Conservation (phyloP, 306 rosid genomes). For the Cucumis hystrix region DNA sequence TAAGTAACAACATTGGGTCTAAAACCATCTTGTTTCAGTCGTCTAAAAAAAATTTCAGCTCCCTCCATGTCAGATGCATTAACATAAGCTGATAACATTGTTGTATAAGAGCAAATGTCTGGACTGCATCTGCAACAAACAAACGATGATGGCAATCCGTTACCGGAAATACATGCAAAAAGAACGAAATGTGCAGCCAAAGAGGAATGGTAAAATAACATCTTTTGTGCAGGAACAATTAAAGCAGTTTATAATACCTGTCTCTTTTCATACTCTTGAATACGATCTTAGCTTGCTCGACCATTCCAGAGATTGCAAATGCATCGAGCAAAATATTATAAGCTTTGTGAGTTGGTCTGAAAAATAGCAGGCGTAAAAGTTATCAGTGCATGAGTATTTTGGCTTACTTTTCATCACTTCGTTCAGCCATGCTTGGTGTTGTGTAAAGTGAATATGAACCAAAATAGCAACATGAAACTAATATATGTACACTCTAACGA, state of each 20-base stretch:
- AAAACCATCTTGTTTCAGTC: conserved; percentile 61
- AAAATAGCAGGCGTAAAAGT: not conserved
- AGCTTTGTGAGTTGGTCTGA: conserved; percentile 88
- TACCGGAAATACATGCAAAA: not conserved
- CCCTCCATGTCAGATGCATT: conserved; percentile 87
- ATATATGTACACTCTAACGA: not conserved
- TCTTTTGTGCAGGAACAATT: not conserved
- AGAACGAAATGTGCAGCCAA: not conserved
- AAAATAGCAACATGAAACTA: not conserved
- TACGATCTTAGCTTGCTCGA: conserved; percentile 75
- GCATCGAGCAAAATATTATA: conserved; percentile 86
- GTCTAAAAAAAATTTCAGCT: conserved; percentile 68
- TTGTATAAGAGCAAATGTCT: conserved; percentile 75
- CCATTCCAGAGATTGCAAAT: conserved; percentile 93
- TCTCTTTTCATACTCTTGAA: conserved; percentile 95
- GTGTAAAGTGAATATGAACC: not conserved
- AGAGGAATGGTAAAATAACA: not conserved
- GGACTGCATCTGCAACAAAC: conserved; percentile 50
- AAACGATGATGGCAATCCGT: not conserved
- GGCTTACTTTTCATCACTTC: not conserved
- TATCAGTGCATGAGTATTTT: not conserved
- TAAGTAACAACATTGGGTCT: conserved; percentile 74
- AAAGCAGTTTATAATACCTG: conserved; percentile 32
- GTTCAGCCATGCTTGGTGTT: not conserved
- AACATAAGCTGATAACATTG: conserved; percentile 84